phyloP scores from a whole-genome alignment of 768 basidiomycete genomes.

The Lactifluus echinatus region DNA sequence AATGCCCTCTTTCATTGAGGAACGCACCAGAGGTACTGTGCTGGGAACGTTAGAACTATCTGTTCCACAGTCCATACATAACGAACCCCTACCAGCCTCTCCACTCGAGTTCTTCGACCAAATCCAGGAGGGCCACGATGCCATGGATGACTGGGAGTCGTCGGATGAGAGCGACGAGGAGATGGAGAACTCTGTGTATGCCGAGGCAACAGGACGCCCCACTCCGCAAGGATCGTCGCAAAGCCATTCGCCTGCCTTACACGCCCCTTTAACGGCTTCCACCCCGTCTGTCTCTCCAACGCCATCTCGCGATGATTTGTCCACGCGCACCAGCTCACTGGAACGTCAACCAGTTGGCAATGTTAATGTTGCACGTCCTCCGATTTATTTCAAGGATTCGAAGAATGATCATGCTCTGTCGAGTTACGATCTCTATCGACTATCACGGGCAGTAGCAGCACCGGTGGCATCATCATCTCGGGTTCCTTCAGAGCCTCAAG shows the following conservation, averaged over 20 bases:
- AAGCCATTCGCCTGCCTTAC: constrained; percentile 5
- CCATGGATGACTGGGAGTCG: constrained; percentile 64
- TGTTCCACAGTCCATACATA: constrained; percentile 40
- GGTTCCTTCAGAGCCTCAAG: constrained; percentile 8
- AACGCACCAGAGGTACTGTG: neutral
- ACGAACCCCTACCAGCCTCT: constrained; percentile 56
- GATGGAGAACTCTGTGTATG: constrained; percentile 21
- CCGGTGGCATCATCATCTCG: constrained; percentile 4
- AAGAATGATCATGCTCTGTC: constrained; percentile 13
- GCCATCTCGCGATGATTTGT: constrained; percentile 1
- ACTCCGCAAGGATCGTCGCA: constrained; percentile 7
- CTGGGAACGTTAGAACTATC: constrained; percentile 35
- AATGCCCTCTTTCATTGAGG: neutral
- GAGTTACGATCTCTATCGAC: constrained; percentile 13
- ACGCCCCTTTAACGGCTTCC: neutral
- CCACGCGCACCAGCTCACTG: constrained; percentile 3
- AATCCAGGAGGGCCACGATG: constrained; percentile 60
- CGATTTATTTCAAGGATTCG: constrained; percentile 17
- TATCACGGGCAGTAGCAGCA: constrained; percentile 8
- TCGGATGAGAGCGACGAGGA: constrained; percentile 36
- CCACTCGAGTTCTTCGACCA: constrained; percentile 69
- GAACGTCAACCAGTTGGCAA: constrained; percentile 14
- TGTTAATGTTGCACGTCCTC: constrained; percentile 13
- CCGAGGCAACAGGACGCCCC: constrained; percentile 19
- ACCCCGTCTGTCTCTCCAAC: constrained; percentile 16